Evolutionary conservation across 2,329 filamentous ascomycete genomes (phyloP).

Genomic region (Myriosclerotinia duriaeana): DNA sequence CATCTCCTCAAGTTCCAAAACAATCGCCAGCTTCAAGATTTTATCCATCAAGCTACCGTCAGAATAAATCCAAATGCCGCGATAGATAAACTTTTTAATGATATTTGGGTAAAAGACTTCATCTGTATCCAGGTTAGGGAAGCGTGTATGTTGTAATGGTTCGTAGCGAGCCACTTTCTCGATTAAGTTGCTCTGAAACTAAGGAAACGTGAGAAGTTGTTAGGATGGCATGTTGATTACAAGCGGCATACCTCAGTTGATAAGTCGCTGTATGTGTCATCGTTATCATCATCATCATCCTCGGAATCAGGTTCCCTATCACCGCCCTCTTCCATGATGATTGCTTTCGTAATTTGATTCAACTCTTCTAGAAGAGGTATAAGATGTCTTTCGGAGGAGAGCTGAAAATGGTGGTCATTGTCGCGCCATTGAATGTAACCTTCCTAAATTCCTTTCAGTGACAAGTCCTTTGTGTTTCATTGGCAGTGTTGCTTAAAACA

Average conservation of each 20-base stretch:
- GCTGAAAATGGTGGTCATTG: slow-evolving; percentile 16
- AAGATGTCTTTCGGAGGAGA: slow-evolving; percentile 9
- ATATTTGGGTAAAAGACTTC: slow-evolving; percentile 20
- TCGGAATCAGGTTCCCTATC: background rate
- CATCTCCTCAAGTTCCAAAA: slow-evolving; percentile 24
- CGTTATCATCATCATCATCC: slow-evolving; percentile 6
- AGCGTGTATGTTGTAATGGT: slow-evolving; percentile 21
- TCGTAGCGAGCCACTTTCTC: slow-evolving; percentile 12
- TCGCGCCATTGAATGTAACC: slow-evolving; percentile 19
- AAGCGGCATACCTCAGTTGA: slow-evolving; percentile 6
- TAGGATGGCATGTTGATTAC: too few relatives aligned
- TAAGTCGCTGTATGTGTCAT: slow-evolving; percentile 3
- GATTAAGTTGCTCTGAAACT: slow-evolving; percentile 19
- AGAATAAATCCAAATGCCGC: background rate
- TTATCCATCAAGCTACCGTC: slow-evolving; percentile 1
- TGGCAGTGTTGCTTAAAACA: background rate
- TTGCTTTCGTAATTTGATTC: slow-evolving; percentile 14
- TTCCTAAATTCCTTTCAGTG: slow-evolving; percentile 15
- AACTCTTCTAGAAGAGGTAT: slow-evolving; percentile 13
- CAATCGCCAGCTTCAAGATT: background rate
- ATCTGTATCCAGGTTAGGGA: slow-evolving; percentile 20
- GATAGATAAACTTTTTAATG: background rate
- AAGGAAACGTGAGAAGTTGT: background rate
- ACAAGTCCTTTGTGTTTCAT: background rate
- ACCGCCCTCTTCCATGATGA: slow-evolving; percentile 2